Evolutionary conservation across 148 eudicot species (phyloP), one percentile per base, ranked within the genome.

Genomic region (Heliamphora exappendiculata): DNA sequence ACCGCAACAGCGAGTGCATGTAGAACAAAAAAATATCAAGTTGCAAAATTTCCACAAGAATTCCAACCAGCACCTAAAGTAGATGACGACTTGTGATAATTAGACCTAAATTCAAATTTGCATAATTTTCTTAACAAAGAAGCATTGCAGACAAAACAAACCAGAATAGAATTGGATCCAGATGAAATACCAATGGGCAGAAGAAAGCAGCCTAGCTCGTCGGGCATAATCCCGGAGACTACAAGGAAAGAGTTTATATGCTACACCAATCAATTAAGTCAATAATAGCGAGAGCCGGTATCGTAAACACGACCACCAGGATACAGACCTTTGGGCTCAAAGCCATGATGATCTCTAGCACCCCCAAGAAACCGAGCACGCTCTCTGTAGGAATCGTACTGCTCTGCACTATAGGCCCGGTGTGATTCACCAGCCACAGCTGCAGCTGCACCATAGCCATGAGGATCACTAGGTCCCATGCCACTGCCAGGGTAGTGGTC

Each of bases 271-370:
- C 47, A 17, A 34, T 26, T 63, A 47, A 45, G 75, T 86, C 83
- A 90, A 76, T 89, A 88, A 79, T 86, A 90, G 26, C 93, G 98
- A 20, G 98, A 87, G 68, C 90, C 87, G 14, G 88, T 78, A 70
- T 88, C 88, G 73, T 90, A 89, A 78, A 84, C 84, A 58, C 98
- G 95, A 10, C 92, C 91, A 5, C 89, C 89, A 31, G 91, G 93
- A 47, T 87, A 83, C 16, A 90, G 91, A 70, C 82, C 88, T 78
- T 90, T 89, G n/a, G 90, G 76, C 68, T 90, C 95, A 57, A 80
- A 79, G 11, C 84, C 89, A 28, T 85, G 92, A 29, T 85, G 91
- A 80, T 88, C 87, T 82, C 90, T 75, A 10, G 78, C 85, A 65
- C 83, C 85, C 22, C 82, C 93, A 19, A 79, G 84, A 75, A 85